These are phyloP conservation scores for Amanita pallidorosea DNA, from an alignment of 768 basidiomycete genomes.

Conservation along the genomic window DNA sequence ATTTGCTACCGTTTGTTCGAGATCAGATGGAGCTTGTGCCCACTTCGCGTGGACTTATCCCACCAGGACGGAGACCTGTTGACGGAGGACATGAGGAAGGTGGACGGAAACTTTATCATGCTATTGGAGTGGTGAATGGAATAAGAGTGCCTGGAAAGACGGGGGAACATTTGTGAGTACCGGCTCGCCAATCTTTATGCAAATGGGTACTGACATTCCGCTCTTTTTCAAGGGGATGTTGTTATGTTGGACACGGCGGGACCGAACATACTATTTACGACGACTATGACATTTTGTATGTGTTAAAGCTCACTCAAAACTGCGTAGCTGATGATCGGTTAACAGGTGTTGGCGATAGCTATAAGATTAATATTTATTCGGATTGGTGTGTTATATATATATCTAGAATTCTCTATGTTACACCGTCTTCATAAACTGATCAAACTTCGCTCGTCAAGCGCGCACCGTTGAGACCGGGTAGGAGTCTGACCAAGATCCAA, in stretches of 20 bases:
- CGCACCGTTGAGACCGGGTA: too few relatives aligned
- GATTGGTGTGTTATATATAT: too few relatives aligned
- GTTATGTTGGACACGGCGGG: constrained; percentile 36
- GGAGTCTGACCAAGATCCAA: too few relatives aligned
- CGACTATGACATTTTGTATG: constrained; percentile 39
- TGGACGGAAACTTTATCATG: constrained; percentile 62
- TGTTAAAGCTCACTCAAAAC: background rate
- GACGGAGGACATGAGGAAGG: constrained; percentile 70
- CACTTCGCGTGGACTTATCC: constrained; percentile 49
- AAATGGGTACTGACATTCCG: background rate
- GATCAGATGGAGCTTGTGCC: constrained; percentile 67
- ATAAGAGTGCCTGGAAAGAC: constrained; percentile 66
- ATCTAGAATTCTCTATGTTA: too few relatives aligned
- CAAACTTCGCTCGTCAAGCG: too few relatives aligned
- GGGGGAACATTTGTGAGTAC: constrained; percentile 49
- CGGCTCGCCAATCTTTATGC: background rate
- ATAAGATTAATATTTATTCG: too few relatives aligned
- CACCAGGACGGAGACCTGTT: constrained; percentile 45
- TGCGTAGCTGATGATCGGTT: too few relatives aligned
- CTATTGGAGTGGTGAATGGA: constrained; percentile 37
- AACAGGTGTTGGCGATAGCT: too few relatives aligned
- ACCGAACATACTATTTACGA: constrained; percentile 27
- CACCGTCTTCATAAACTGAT: too few relatives aligned
- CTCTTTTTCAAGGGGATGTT: constrained; percentile 21
- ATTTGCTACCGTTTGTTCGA: constrained; percentile 45